Base-by-base conservation (phyloP, 352 stramenopile genomes). In the Phytophthora aleatoria region DNA sequence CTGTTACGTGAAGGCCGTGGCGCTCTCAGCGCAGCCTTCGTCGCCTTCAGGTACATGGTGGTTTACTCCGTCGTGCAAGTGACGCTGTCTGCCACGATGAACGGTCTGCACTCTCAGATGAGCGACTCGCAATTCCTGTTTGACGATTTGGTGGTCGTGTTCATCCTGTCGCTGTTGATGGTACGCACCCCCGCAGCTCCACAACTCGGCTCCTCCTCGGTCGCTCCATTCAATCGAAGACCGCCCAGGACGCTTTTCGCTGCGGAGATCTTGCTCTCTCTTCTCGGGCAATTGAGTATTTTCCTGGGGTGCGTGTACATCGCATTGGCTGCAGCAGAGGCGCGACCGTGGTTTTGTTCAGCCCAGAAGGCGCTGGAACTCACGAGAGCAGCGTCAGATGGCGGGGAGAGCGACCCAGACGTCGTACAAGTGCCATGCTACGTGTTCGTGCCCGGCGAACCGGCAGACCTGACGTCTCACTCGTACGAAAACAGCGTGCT, bases 21-120 rank as follows among this genome's bases (percentile, higher is more conserved):
- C 47, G 87, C 92, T 30, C 77, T 98, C 13, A 93, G 88, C 55
- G 94, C 91, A 41, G 89, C 93, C 27, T 92, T 97, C 27, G 77
- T 91, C 6, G 75, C 77, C 4, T 98, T 97, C 74, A 94, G 96
- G 52, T 98, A 89, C 67, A 95, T 97, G 84, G 90, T 98, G 44
- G 79, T 97, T 45, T 98, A 97, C 76, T 90, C 89, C 47, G 85
- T 97, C 64, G 83, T 97, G 35, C 86, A 96, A 66, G 77, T 92
- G 15, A 90, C 81, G 11, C 65, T 91, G 64, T 73, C 83, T 35
- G 79, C 81, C 27, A 61, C 87, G 5, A 85, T 92, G 81, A 87
- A 85, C 58, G 74, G 83, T 45, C 58, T 81, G 38, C 45, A 76
- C 39, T 87, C 83, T 13, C 77, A 89, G 62, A 88, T 93, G 74